Conservation (phyloP, 495 filamentous ascomycete genomes). For the Penicillium odoratum region DNA sequence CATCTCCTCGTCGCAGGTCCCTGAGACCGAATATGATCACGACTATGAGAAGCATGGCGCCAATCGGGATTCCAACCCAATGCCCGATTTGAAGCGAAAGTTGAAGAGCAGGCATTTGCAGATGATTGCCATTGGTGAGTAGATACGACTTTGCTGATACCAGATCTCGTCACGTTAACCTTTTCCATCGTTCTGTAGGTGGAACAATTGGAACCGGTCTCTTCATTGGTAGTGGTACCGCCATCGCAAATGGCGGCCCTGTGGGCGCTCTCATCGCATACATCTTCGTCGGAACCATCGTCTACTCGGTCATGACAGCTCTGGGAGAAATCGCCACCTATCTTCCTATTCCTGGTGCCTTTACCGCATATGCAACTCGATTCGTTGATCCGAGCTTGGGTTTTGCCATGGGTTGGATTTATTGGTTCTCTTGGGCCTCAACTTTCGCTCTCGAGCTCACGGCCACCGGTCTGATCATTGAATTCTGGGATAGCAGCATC, state of each 20-base stretch:
- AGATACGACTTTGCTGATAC: constrained; percentile 31
- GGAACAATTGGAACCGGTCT: constrained; percentile 80
- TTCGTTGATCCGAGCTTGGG: constrained; percentile 73
- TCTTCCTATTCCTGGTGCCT: constrained; percentile 73
- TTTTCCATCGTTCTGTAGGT: constrained; percentile 58
- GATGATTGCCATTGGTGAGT: constrained; percentile 71
- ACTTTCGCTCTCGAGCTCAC: constrained; percentile 76
- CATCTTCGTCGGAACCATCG: constrained; percentile 59
- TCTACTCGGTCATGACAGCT: constrained; percentile 58
- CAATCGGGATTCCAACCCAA: constrained; percentile 37
- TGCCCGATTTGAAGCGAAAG: constrained; percentile 55
- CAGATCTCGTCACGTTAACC: constrained; percentile 37
- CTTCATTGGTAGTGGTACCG: constrained; percentile 73
- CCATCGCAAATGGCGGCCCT: constrained; percentile 65
- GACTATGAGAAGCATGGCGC: constrained; percentile 48
- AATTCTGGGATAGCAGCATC: constrained; percentile 66
- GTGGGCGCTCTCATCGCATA: constrained; percentile 71
- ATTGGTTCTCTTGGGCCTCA: constrained; percentile 61
- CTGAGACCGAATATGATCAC: constrained; percentile 26
- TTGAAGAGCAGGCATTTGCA: constrained; percentile 69
- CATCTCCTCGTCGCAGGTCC: constrained; percentile 18
- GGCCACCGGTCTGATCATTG: constrained; percentile 70
- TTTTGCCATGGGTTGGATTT: constrained; percentile 82
- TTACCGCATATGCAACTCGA: constrained; percentile 71
- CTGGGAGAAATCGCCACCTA: constrained; percentile 76